These are phyloP conservation scores for Martensiomyces pterosporus DNA, from an alignment of 192 early-diverging fungal species.

Conservation along the genomic window DNA sequence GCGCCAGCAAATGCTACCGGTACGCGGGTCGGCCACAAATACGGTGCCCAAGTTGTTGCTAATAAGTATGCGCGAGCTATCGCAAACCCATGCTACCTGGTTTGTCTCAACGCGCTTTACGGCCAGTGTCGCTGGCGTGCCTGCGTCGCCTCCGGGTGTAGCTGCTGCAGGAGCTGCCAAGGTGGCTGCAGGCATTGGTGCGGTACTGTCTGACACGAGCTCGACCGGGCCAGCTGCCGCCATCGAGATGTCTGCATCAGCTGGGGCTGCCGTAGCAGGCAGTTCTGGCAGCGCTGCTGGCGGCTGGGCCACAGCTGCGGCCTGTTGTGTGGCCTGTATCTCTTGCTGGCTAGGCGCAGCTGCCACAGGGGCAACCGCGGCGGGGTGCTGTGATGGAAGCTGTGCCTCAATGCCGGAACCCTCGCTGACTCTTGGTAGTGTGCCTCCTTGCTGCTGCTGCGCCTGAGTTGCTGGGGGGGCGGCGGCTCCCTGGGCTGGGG, in stretches of 20 bases:
- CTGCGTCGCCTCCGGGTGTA: constrained; percentile 1
- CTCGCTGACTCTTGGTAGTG: no score
- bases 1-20: constrained; percentile 53
- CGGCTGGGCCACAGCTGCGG: background rate
- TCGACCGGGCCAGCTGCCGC: background rate
- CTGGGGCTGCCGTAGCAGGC: background rate
- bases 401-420: no score
- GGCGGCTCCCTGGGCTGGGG: background rate
- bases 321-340: no score
- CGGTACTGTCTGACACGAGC: constrained; percentile 14
- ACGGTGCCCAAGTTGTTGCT: constrained; percentile 66
- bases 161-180: background rate
- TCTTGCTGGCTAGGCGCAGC: background rate
- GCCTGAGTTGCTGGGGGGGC: no score
- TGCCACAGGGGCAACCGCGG: no score
- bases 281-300: background rate
- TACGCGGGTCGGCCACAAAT: constrained; percentile 61
- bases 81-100: constrained; percentile 68
- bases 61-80: constrained; percentile 64
- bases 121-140: background rate
- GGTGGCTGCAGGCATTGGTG: background rate
- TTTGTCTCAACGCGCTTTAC: constrained; percentile 38
- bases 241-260: background rate
- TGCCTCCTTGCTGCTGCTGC: no score
- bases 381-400: background rate